Percentiles rank a stretch among this genome's conserved stretches.
Evolutionary conservation across 352 stramenopile species (phyloP).

Genomic region (Globisporangium cylindrosporum): DNA sequence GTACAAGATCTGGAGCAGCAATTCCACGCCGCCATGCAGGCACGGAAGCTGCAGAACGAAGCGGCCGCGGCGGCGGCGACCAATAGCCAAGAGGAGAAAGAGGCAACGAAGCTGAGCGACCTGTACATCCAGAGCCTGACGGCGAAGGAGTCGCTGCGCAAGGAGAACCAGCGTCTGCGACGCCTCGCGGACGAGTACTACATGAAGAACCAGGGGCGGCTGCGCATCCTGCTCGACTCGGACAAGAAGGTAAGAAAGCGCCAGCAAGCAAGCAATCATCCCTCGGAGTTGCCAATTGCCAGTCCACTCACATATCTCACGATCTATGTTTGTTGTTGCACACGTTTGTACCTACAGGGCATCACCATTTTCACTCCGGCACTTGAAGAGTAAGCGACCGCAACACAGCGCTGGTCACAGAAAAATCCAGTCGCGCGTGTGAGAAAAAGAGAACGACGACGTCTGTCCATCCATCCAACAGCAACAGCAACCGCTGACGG

Average conservation of each 20-base stretch:
- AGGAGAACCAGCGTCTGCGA: constrained; percentile 65
- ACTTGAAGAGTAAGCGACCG: constrained; percentile 12
- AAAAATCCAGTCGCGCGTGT: constrained; percentile 9
- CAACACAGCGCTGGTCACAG: neutral
- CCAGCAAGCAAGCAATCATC: neutral
- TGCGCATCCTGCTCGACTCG: constrained; percentile 57
- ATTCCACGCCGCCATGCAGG: constrained; percentile 34
- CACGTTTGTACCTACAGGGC: constrained; percentile 9
- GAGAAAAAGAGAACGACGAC: neutral
- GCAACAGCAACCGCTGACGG: neutral
- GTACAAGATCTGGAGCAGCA: constrained; percentile 34
- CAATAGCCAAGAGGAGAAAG: constrained; percentile 14
- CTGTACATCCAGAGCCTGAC: constrained; percentile 43
- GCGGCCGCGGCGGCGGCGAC: constrained; percentile 13
- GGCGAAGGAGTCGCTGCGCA: constrained; percentile 51
- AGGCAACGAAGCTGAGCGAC: constrained; percentile 26
- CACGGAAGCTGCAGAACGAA: constrained; percentile 34
- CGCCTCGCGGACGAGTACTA: constrained; percentile 68
- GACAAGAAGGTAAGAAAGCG: constrained; percentile 37
- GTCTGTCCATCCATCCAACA: neutral
- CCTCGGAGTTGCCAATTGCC: neutral
- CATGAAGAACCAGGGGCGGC: constrained; percentile 74
- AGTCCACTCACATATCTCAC: neutral
- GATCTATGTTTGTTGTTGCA: neutral
- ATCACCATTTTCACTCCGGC: constrained; percentile 22